Conservation (phyloP, 805 yeast species). For the Zygosaccharomyces bisporus region DNA sequence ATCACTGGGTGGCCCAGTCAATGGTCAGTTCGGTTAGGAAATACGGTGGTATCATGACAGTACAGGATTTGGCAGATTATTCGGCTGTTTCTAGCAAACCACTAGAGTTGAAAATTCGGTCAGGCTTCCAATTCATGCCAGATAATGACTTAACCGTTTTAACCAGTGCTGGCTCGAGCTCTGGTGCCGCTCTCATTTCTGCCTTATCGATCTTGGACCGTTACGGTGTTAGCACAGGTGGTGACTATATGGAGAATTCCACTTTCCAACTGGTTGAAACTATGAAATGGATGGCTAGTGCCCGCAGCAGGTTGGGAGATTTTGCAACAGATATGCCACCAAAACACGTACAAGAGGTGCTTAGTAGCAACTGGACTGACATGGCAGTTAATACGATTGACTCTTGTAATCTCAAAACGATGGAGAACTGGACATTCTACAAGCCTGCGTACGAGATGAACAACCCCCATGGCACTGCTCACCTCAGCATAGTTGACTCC, state of each 20-base stretch:
- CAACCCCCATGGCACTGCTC: constrained; percentile 90
- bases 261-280: constrained; percentile 73
- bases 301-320: constrained; percentile 83
- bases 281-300: constrained; percentile 93
- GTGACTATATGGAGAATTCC: constrained; percentile 46
- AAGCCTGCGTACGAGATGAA: constrained; percentile 72
- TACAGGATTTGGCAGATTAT: constrained; percentile 66
- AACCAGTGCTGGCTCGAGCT: constrained; percentile 68
- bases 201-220: constrained; percentile 65
- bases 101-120: constrained; percentile 24
- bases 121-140: constrained; percentile 32
- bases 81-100: constrained; percentile 44
- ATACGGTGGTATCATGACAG: constrained; percentile 64
- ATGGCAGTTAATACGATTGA: constrained; percentile 48
- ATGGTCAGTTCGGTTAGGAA: constrained; percentile 48
- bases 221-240: constrained; percentile 40
- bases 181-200: constrained; percentile 77
- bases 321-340: constrained; percentile 35
- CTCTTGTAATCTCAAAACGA: constrained; percentile 46
- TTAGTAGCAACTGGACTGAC: constrained; percentile 55
- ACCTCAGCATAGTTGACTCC: constrained; percentile 73
- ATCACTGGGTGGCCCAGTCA: constrained; percentile 64
- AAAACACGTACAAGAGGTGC: constrained; percentile 42
- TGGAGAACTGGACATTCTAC: constrained; percentile 64
- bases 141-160: constrained; percentile 45